Percentiles rank a stretch among this genome's conserved stretches.
phyloP scores from a whole-genome alignment of 75 land plant genomes.

The Selaginella tamariscina region DNA sequence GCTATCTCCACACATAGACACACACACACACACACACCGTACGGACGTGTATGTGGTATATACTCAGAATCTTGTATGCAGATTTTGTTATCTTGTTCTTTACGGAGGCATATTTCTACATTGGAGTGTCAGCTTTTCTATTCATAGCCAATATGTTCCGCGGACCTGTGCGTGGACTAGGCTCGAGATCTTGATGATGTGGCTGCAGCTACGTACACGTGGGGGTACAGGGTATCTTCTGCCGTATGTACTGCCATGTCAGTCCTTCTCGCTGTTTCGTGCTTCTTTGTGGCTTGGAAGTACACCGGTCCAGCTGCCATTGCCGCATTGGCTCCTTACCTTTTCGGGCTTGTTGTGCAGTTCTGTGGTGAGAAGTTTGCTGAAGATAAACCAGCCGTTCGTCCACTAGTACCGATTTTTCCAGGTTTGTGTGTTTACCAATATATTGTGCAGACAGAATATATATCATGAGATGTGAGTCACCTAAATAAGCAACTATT shows the following conservation, averaged over 20 bases:
- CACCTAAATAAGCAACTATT: too few species aligned
- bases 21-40: too few species aligned
- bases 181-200: constrained; percentile 10
- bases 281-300: constrained; percentile 93
- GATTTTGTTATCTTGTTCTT: constrained; percentile 98
- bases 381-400: constrained; percentile 43
- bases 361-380: constrained; percentile 50
- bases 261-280: constrained; percentile 61
- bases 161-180: constrained; percentile 23
- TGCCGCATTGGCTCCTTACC: constrained; percentile 85
- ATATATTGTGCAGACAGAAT: not conserved
- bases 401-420: constrained; percentile 86
- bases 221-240: constrained; percentile 51
- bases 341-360: constrained; percentile 84
- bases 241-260: constrained; percentile 56
- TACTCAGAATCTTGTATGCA: constrained; percentile 27
- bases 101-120: constrained; percentile 78
- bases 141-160: constrained; percentile 36
- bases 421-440: constrained; percentile 41
- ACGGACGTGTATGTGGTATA: too few species aligned
- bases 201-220: constrained; percentile 11
- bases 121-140: constrained; percentile 68
- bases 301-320: constrained; percentile 99
- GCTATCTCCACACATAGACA: not conserved
- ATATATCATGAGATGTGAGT: not conserved